A percentile compares a stretch with the other conserved stretches of the same genome.
phyloP scores from a whole-genome alignment of 2,329 filamentous ascomycete species.

The Penicillium capsulatum region DNA sequence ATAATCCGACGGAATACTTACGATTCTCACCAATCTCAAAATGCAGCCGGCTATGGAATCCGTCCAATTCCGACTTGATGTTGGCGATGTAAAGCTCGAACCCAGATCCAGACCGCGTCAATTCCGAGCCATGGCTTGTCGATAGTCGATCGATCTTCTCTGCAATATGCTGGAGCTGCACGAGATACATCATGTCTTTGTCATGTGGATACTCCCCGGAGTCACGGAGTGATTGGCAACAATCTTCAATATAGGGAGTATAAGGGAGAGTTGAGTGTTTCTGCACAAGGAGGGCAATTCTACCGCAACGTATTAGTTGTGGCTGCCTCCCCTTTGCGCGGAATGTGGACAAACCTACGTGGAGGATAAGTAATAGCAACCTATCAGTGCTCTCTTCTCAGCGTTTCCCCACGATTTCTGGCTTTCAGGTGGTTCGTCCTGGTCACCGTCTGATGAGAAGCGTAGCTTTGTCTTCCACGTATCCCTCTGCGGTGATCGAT shows the following conservation, averaged over 20 bases:
- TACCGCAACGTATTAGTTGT: too few relatives aligned
- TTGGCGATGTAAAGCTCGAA: constrained; percentile 30
- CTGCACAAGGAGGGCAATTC: constrained; percentile 36
- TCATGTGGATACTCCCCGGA: constrained; percentile 33
- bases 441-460: constrained; percentile 14
- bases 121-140: constrained; percentile 12
- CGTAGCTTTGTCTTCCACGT: constrained; percentile 24
- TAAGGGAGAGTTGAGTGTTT: constrained; percentile 38
- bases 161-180: constrained; percentile 38
- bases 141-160: constrained; percentile 35
- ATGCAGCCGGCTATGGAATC: constrained; percentile 28
- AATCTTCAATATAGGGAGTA: constrained; percentile 36
- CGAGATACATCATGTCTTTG: constrained; percentile 34
- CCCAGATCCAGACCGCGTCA: constrained; percentile 16
- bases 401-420: constrained; percentile 32
- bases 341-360: constrained; percentile 32
- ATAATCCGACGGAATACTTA: constrained; percentile 1
- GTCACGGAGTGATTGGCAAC: constrained; percentile 32
- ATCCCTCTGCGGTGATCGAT: constrained; percentile 23
- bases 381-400: constrained; percentile 44
- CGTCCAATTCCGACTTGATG: constrained; percentile 31
- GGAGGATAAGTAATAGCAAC: constrained; percentile 44
- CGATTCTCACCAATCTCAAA: constrained; percentile 18
- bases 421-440: constrained; percentile 2
- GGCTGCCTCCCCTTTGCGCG: too few relatives aligned